Conservation (phyloP, 305 asterid species). For the Coffea humblotiana region DNA sequence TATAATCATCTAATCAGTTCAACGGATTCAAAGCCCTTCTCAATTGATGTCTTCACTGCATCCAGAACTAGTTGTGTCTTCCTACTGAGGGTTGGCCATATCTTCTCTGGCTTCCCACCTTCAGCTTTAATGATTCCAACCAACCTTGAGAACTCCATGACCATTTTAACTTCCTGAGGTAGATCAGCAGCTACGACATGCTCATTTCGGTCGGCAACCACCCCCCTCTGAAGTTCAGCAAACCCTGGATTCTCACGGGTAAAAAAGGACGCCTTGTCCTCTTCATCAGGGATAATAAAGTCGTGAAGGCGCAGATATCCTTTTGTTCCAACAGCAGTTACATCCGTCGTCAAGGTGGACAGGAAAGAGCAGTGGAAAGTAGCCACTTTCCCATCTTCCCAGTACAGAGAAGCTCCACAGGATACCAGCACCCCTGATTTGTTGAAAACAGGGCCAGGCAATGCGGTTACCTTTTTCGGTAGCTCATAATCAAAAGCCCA, state of each 20-base stretch:
- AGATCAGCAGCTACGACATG: slow-evolving; percentile 43
- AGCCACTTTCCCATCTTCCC: slow-evolving; percentile 28
- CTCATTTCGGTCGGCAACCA: slow-evolving; percentile 45
- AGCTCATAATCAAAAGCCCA: slow-evolving; percentile 61
- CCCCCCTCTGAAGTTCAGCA: slow-evolving; percentile 27
- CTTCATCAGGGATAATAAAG: slow-evolving; percentile 24
- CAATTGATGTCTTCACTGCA: slow-evolving; percentile 63
- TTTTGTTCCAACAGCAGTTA: slow-evolving; percentile 25
- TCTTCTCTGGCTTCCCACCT: slow-evolving; percentile 43
- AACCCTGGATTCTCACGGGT: slow-evolving; percentile 30
- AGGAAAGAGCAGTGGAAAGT: slow-evolving; percentile 25
- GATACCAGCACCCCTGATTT: slow-evolving; percentile 24
- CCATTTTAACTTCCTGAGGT: slow-evolving; percentile 74
- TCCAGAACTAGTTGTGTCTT: slow-evolving; percentile 70
- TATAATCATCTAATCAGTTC: slow-evolving; percentile 28
- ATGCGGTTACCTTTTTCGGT: slow-evolving; percentile 24
- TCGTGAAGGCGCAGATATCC: slow-evolving; percentile 23
- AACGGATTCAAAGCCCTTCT: slow-evolving; percentile 43
- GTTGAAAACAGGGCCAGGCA: slow-evolving; percentile 21
- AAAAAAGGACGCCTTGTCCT: slow-evolving; percentile 37
- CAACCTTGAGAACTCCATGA: slow-evolving; percentile 56
- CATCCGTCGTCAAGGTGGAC: slow-evolving; percentile 20
- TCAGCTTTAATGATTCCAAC: slow-evolving; percentile 32
- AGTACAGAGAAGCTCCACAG: slow-evolving; percentile 28
- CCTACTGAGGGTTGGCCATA: slow-evolving; percentile 55